Conservation (phyloP, 2,329 filamentous ascomycete genomes). For the Penicillium sp. region DNA sequence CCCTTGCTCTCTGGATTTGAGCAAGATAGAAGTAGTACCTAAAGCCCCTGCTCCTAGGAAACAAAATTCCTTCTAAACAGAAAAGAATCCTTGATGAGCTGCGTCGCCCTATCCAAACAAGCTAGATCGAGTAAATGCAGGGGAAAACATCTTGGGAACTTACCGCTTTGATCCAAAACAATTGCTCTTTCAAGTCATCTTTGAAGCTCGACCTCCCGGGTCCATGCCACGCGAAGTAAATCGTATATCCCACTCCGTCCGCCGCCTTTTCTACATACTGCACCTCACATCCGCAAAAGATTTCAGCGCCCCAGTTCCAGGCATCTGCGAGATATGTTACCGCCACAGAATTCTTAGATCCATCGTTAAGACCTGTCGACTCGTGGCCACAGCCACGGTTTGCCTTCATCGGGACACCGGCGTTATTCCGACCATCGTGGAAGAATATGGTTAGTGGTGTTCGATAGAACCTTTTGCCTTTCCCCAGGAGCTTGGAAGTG, state of each 20-base stretch:
- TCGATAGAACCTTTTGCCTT: conserved; percentile 33
- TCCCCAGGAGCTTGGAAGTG: conserved; percentile 36
- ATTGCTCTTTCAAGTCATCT: neutral
- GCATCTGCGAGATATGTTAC: conserved; percentile 71
- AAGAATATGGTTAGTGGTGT: neutral
- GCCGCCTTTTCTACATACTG: conserved; percentile 59
- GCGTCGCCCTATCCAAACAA: too few species aligned
- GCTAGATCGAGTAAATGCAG: neutral
- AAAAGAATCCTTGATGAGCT: neutral
- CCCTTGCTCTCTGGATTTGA: neutral
- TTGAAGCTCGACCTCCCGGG: neutral
- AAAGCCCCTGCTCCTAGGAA: neutral
- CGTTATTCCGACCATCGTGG: neutral
- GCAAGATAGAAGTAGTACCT: neutral
- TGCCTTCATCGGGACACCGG: neutral
- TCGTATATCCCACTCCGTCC: neutral
- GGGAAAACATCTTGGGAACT: neutral
- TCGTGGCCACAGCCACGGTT: neutral
- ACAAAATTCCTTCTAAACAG: neutral
- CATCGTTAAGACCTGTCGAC: neutral
- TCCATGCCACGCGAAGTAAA: neutral
- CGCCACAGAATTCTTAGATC: conserved; percentile 57
- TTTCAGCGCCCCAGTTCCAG: conserved; percentile 72
- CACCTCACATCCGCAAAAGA: conserved; percentile 72
- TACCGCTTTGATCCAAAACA: neutral